These are phyloP conservation scores for Amauroascus niger DNA, from an alignment of 2,329 filamentous ascomycete genomes.

Conservation along the genomic window DNA sequence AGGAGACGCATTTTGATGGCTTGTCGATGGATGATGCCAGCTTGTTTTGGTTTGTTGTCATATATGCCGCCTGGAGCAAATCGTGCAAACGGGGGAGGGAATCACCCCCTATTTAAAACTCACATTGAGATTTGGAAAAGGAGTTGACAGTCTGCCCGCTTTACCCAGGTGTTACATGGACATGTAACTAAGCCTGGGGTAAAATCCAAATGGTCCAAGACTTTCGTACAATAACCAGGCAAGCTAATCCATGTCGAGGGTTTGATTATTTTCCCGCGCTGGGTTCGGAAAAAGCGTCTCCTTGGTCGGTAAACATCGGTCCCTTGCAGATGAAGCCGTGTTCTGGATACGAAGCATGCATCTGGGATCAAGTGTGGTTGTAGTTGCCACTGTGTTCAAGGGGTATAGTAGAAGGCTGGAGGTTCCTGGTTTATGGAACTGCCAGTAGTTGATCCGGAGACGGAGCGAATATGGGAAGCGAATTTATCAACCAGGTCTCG, in stretches of 20 bases:
- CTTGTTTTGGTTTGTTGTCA: background rate
- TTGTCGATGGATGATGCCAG: background rate
- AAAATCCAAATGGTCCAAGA: background rate
- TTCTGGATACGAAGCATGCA: background rate
- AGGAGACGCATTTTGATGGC: slow-evolving; percentile 20
- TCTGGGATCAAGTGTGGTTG: background rate
- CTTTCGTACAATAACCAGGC: background rate
- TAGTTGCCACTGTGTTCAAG: too few species aligned
- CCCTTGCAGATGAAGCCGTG: slow-evolving; percentile 3
- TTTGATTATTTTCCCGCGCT: background rate
- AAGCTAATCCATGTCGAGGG: background rate
- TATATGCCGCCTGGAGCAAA: background rate
- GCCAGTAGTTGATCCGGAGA: too few species aligned
- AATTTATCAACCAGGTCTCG: too few species aligned
- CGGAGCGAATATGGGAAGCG: too few species aligned
- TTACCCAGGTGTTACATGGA: background rate
- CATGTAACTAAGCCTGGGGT: slow-evolving; percentile 11
- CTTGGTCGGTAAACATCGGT: background rate
- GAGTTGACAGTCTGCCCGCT: background rate
- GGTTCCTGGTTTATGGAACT: too few species aligned
- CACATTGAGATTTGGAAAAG: background rate
- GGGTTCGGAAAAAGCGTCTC: background rate
- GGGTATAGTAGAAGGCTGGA: too few species aligned
- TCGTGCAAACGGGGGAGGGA: background rate
- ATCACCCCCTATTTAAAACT: slow-evolving; percentile 1